Base-by-base conservation (phyloP, 805 yeast species). In the Wickerhamiella sergipiensis region DNA sequence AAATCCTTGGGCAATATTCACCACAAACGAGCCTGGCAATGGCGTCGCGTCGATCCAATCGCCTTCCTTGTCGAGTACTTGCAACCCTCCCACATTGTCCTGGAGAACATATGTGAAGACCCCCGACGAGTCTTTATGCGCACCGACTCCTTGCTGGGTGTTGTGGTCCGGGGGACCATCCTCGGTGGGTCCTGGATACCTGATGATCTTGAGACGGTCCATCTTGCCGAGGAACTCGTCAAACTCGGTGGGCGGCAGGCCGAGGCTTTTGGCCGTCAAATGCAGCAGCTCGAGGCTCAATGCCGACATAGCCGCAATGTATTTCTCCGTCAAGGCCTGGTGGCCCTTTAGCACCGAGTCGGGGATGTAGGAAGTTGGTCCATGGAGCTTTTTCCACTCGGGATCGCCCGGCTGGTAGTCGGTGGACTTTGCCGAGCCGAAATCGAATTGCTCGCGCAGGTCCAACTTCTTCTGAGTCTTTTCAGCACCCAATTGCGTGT, bases 41-140 rank as follows among this genome's bases (percentile, higher is more conserved):
- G 79, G 77, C 1, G 75, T 73, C 9, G 78, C 80, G 6, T 73
- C 65, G 31, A 79, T 64, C 84, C 84, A 79, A 23, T 74, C 63
- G 9, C 81, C 81, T 47, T 73, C 71, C 53, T 73, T 70, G 53
- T 75, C 74, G 53, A 76, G 74, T 9, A 78, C 82, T 56, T 79
- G 80, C 38, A 79, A 66, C 1, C 81, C 78, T 39, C 76, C 70
- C 3, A 60, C 63, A 51, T 73, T 67, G 10, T 79, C 83, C 58
- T 80, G 84, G 56, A 72, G 75, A 12, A 81, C 77, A 59, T 71
- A 77, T 0, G 85, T 80, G 26, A 80, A 59, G 58, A 80, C 69
- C 50, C 79, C 83, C 3, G 80, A 76, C 18, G 63, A 57, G 38
- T 82, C 88, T 52, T 83, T 72, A 59, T 81, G 87, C 2, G 83